Evolutionary conservation across 2,329 filamentous ascomycete genomes (phyloP).

Genomic region (Cordyceps cicadae): DNA sequence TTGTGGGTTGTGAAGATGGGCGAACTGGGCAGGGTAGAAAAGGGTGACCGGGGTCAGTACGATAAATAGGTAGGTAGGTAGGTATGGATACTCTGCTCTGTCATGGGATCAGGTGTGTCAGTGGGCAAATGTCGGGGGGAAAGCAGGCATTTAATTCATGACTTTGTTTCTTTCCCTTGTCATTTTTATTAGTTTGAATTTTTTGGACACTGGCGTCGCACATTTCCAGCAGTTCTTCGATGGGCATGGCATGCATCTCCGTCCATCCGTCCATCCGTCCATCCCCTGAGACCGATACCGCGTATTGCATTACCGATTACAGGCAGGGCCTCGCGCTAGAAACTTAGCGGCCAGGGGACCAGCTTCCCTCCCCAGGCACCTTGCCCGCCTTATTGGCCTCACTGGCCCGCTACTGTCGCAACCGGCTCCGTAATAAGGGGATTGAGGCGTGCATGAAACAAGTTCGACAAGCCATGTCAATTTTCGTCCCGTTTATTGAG

Average conservation of each 20-base stretch:
- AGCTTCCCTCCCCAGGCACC: background rate
- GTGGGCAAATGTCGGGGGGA: background rate
- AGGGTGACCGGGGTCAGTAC: background rate
- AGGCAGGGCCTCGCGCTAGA: background rate
- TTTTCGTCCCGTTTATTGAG: background rate
- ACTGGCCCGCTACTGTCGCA: background rate
- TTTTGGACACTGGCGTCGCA: background rate
- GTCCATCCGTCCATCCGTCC: no score
- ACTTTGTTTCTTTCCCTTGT: background rate
- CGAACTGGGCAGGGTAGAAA: background rate
- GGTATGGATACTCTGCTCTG: background rate
- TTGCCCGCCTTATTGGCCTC: background rate
- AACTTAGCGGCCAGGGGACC: background rate
- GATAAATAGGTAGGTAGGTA: no score
- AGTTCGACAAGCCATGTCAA: slow-evolving; percentile 4
- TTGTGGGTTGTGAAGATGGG: background rate
- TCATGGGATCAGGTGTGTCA: background rate
- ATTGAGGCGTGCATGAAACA: slow-evolving; percentile 6
- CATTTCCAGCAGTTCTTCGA: background rate
- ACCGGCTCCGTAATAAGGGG: background rate
- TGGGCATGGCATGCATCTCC: no score
- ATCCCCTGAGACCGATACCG: slow-evolving; percentile 9
- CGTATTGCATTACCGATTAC: background rate
- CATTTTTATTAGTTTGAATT: background rate
- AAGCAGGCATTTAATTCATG: background rate